Percentiles rank a stretch among this genome's conserved stretches.
Evolutionary conservation across 2,329 filamentous ascomycete genomes (phyloP).

Genomic region (Colletotrichum sp.): DNA sequence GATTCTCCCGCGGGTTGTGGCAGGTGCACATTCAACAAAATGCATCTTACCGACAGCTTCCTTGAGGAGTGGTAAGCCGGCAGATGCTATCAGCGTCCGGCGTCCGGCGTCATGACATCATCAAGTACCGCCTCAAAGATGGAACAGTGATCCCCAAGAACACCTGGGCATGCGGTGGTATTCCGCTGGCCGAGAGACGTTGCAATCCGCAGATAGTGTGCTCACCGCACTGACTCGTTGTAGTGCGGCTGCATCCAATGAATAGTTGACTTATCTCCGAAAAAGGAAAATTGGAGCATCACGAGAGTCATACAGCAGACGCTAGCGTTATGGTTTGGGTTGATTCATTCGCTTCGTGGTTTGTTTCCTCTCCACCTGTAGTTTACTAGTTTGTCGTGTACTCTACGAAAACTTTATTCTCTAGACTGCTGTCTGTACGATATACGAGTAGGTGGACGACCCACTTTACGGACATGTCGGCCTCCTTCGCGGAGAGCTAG

Average conservation of each 20-base stretch:
- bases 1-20: too few species aligned
- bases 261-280: accelerated
- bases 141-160: too few species aligned
- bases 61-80: too few species aligned
- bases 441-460: not conserved
- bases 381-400: not conserved
- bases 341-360: accelerated
- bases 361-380: not conserved
- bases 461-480: not conserved
- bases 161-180: too few species aligned
- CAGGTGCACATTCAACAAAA: too few species aligned
- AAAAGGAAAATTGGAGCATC: not conserved
- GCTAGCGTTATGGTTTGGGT: not conserved
- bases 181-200: too few species aligned
- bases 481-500: not conserved
- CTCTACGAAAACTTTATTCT: not conserved
- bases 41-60: too few species aligned
- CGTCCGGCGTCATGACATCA: too few species aligned
- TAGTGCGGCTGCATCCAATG: not conserved
- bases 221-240: not conserved
- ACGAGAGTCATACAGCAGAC: not conserved
- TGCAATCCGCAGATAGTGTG: too few species aligned
- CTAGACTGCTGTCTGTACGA: not conserved
- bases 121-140: too few species aligned
- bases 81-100: too few species aligned